Evolutionary conservation across 768 basidiomycete genomes (phyloP).

Genomic region (Nevesoporus exiguus): DNA sequence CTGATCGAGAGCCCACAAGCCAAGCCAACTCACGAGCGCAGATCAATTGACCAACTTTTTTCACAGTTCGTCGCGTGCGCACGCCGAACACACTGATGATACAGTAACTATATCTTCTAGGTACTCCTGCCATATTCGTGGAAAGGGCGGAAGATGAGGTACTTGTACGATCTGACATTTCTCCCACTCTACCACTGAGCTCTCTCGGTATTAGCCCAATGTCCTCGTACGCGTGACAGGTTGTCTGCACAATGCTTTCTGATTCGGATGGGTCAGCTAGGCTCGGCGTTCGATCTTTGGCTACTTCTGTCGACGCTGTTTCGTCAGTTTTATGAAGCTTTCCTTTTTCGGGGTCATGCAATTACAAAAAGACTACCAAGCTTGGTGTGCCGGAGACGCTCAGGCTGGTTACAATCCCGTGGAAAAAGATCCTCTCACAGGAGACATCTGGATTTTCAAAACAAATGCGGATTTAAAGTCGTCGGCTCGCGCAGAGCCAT

Average conservation of each 20-base stretch:
- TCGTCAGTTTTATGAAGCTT: slow-evolving; percentile 69
- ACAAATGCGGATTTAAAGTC: slow-evolving; percentile 61
- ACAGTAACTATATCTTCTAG: slow-evolving; percentile 34
- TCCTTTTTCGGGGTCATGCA: slow-evolving; percentile 70
- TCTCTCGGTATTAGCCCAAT: slow-evolving; percentile 18
- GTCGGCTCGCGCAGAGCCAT: slow-evolving; percentile 61
- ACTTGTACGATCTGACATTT: slow-evolving; percentile 7
- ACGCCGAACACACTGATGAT: not conserved
- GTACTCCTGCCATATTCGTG: slow-evolving; percentile 54
- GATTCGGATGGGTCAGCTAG: slow-evolving; percentile 34
- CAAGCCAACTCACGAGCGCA: slow-evolving; percentile 46
- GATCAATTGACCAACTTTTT: slow-evolving; percentile 68
- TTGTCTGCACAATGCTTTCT: slow-evolving; percentile 8
- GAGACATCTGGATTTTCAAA: slow-evolving; percentile 52
- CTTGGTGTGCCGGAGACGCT: slow-evolving; percentile 54
- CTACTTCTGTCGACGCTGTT: slow-evolving; percentile 76
- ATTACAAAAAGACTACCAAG: slow-evolving; percentile 62
- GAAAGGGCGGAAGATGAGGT: slow-evolving; percentile 59
- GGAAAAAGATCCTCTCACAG: slow-evolving; percentile 52
- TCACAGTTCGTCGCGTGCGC: slow-evolving; percentile 23
- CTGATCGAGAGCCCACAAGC: slow-evolving; percentile 35
- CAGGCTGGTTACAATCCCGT: slow-evolving; percentile 47
- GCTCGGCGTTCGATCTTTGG: slow-evolving; percentile 76
- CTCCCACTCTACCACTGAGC: slow-evolving; percentile 6
- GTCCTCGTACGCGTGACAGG: slow-evolving; percentile 21